phyloP scores from a whole-genome alignment of 495 filamentous ascomycete species.

The Melanomma pulvis-pyrius region DNA sequence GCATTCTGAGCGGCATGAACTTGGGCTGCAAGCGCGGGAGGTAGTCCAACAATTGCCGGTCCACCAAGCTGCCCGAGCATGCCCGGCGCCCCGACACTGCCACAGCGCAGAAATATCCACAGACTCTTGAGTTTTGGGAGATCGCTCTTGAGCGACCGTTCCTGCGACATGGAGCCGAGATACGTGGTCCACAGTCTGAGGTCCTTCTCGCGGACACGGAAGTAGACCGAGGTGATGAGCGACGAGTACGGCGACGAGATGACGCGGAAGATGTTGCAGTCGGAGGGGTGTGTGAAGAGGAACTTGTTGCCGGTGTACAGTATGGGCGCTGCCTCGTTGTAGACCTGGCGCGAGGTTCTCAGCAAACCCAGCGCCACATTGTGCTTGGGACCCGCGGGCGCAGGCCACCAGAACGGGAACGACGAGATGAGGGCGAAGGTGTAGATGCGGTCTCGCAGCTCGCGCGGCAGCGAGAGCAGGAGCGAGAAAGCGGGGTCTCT shows the following conservation, averaged over 20 bases:
- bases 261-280: conserved; percentile 48
- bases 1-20: conserved; percentile 15
- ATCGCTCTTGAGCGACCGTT: conserved; percentile 41
- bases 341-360: conserved; percentile 40
- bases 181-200: conserved; percentile 46
- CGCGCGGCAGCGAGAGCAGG: conserved; percentile 45
- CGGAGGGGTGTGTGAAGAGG: conserved; percentile 42
- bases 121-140: conserved; percentile 42
- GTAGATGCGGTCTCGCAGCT: conserved; percentile 47
- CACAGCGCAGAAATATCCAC: conserved; percentile 39
- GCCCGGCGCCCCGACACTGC: conserved; percentile 12
- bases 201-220: conserved; percentile 43
- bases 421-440: conserved; percentile 40
- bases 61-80: conserved; percentile 8
- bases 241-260: conserved; percentile 33
- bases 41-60: background rate
- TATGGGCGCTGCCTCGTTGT: conserved; percentile 46
- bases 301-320: conserved; percentile 47
- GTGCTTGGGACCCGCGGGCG: conserved; percentile 6
- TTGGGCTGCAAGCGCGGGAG: conserved; percentile 1
- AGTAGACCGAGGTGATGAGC: conserved; percentile 36
- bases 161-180: conserved; percentile 33
- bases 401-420: conserved; percentile 39
- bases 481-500: conserved; percentile 29
- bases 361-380: conserved; percentile 43